Evolutionary conservation across 2,329 filamentous ascomycete species (phyloP).

Genomic region (Phaeophleospora eucalypticola): DNA sequence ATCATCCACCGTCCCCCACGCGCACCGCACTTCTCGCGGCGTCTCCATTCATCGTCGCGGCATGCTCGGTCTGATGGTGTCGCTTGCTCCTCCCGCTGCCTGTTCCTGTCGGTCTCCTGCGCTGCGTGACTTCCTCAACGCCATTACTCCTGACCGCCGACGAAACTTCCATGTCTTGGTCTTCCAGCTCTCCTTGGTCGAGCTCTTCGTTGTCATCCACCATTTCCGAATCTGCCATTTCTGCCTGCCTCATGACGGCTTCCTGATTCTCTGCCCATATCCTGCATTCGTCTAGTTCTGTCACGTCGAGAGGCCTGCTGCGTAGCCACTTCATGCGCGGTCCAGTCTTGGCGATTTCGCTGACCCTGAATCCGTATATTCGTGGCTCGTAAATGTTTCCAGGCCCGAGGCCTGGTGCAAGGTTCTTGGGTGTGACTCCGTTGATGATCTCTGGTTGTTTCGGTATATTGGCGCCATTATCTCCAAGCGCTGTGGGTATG

Average conservation of each 20-base stretch:
- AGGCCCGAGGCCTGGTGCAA: constrained; percentile 78
- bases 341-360: constrained; percentile 81
- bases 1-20: constrained; percentile 15
- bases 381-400: constrained; percentile 87
- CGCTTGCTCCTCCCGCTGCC: constrained; percentile 7
- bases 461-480: constrained; percentile 23
- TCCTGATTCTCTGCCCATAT: constrained; percentile 34
- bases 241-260: constrained; percentile 12
- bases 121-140: constrained; percentile 15
- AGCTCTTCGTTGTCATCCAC: constrained; percentile 27
- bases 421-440: constrained; percentile 79
- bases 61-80: constrained; percentile 9
- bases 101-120: constrained; percentile 11
- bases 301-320: constrained; percentile 73
- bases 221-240: constrained; percentile 30
- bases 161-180: constrained; percentile 29
- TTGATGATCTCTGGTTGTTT: constrained; percentile 63
- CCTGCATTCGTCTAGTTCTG: constrained; percentile 71
- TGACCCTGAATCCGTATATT: constrained; percentile 95
- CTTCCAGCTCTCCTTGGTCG: constrained; percentile 28
- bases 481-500: constrained; percentile 11
- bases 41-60: constrained; percentile 18
- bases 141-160: constrained; percentile 6
- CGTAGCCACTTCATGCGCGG: constrained; percentile 97
- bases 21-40: constrained; percentile 13